These are phyloP conservation scores for Liriodendron chinense DNA, from an alignment of 164 flowering plant species.

Conservation along the genomic window DNA sequence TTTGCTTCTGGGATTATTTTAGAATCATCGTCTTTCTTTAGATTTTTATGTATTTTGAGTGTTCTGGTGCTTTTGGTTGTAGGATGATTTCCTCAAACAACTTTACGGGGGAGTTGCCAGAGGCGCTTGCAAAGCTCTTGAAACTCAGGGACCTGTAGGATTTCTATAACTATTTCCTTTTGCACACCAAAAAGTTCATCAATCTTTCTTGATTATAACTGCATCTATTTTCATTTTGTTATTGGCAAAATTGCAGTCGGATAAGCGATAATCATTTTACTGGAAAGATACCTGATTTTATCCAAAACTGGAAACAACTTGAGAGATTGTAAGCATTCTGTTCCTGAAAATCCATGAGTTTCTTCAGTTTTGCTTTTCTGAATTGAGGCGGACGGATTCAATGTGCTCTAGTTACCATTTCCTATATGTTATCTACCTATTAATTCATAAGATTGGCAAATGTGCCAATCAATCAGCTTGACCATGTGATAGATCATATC, in stretches of 20 bases:
- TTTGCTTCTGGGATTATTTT: too few species aligned
- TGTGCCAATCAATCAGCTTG: too few species aligned
- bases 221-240: background rate
- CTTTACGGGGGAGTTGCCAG: conserved; percentile 28
- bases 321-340: conserved; percentile 25
- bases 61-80: background rate
- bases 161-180: background rate
- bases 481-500: too few species aligned
- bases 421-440: background rate
- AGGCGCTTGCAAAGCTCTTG: conserved; percentile 12
- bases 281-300: conserved; percentile 35
- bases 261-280: conserved; percentile 36
- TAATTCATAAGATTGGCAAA: background rate
- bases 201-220: background rate
- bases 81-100: conserved; percentile 27
- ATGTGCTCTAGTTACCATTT: background rate
- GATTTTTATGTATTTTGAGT: too few species aligned
- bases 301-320: conserved; percentile 31
- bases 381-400: background rate
- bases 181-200: background rate
- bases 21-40: too few species aligned
- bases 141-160: conserved; percentile 23
- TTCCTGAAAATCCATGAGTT: background rate
- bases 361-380: background rate
- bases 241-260: conserved; percentile 22